A percentile compares a stretch with the other conserved stretches of the same genome.
Conservation (phyloP, 768 basidiomycete species). For the Daedaleopsis nitida region DNA sequence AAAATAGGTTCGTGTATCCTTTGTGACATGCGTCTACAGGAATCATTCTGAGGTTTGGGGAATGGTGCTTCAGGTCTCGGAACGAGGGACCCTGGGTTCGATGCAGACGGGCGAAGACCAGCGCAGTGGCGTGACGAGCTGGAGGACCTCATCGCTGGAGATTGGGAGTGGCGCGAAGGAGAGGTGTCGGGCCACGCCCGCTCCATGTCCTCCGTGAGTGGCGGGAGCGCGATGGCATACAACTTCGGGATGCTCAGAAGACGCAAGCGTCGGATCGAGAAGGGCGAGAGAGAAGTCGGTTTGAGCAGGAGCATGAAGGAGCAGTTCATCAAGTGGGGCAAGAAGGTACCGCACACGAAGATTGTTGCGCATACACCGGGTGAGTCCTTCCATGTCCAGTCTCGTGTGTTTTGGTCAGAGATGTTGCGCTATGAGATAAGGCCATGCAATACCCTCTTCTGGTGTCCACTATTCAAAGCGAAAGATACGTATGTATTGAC, state of each 20-base stretch:
- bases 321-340: slow-evolving; percentile 57
- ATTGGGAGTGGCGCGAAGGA: slow-evolving; percentile 67
- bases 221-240: slow-evolving; percentile 23
- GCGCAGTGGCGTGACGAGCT: slow-evolving; percentile 56
- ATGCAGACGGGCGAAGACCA: slow-evolving; percentile 52
- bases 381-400: slow-evolving; percentile 30
- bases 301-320: slow-evolving; percentile 44
- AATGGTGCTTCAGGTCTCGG: slow-evolving; percentile 23
- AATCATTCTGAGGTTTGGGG: background rate
- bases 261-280: slow-evolving; percentile 14
- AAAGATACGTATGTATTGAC: background rate
- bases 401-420: slow-evolving; percentile 10
- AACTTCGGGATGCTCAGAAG: slow-evolving; percentile 23
- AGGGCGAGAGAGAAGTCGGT: slow-evolving; percentile 26
- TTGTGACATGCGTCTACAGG: background rate
- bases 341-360: slow-evolving; percentile 55
- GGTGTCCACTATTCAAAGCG: background rate
- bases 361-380: slow-evolving; percentile 68
- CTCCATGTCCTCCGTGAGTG: slow-evolving; percentile 36
- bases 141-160: slow-evolving; percentile 66
- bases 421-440: too few relatives aligned
- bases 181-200: slow-evolving; percentile 59
- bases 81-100: slow-evolving; percentile 40
- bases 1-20: slow-evolving; percentile 19
- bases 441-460: too few relatives aligned